Conservation (phyloP, 2,329 filamentous ascomycete genomes). For the Huntiella abstrusa region DNA sequence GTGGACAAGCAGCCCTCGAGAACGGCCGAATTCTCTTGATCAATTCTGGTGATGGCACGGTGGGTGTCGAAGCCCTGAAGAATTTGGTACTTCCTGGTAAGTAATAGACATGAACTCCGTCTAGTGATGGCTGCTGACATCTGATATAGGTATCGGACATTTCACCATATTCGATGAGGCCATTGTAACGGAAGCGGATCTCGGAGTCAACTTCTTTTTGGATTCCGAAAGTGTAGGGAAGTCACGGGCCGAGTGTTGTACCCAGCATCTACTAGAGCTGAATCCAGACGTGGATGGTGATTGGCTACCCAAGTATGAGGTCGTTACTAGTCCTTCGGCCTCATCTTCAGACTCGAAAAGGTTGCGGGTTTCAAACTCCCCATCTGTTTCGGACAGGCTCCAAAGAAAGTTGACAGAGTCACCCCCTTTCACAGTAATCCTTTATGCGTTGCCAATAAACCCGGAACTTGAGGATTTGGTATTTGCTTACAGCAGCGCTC, state of each 20-base stretch:
- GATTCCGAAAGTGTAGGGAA: constrained; percentile 61
- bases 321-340: constrained; percentile 10
- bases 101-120: constrained; percentile 6
- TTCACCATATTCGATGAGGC: constrained; percentile 81
- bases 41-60: constrained; percentile 71
- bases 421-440: constrained; percentile 31
- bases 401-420: constrained; percentile 23
- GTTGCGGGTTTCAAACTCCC: constrained; percentile 7
- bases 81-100: constrained; percentile 81
- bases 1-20: constrained; percentile 77
- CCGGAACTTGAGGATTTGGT: constrained; percentile 26
- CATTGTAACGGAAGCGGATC: constrained; percentile 57
- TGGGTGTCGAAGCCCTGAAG: constrained; percentile 82
- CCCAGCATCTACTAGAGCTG: constrained; percentile 61
- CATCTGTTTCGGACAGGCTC: constrained; percentile 15
- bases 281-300: constrained; percentile 81
- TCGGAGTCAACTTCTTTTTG: constrained; percentile 95
- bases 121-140: neutral
- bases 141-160: constrained; percentile 53
- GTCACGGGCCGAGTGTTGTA: constrained; percentile 59
- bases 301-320: constrained; percentile 33
- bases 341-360: constrained; percentile 14
- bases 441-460: constrained; percentile 33
- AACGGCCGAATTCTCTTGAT: constrained; percentile 79
- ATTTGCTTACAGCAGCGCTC: constrained; percentile 28